Evolutionary conservation across 2,329 filamentous ascomycete genomes (phyloP), one percentile per base, ranked within the genome.

Genomic region (Neopestalotiopsis clavispora): DNA sequence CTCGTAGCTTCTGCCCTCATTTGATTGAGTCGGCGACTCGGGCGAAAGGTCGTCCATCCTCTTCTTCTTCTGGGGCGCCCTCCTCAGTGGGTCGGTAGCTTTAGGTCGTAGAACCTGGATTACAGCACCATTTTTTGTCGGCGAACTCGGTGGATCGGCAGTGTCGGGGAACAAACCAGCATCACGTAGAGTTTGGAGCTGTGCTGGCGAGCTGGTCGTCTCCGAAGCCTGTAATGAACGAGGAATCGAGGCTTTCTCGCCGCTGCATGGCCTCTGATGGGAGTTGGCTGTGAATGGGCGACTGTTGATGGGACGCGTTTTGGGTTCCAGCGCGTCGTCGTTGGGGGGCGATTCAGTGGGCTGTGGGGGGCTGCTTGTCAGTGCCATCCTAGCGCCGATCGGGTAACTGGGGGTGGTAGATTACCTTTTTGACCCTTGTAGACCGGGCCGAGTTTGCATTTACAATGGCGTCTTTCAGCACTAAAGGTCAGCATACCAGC

Each of bases 1-100:
- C 7, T 84, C 83, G 72, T 90, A 90, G 76, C 88, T 87, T 49
- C 87, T 84, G 61, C 82, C 86, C 59, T 85, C 83, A 71, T 90
- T 90, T 69, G 83, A 80, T 76, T 90, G 87, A 1, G 87, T 90
- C 1, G 85, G 84, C 10, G 86, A 87, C 68, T 85, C 83, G 12
- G 85, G 86, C n/a, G 76, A 78, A 40, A 28, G 45, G 40, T 28
- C 61, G 7, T 85, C 81, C 79, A 83, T 85, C 65, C 78, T 84
- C 69, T 71, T 70, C 9, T 84, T 80, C 79, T 83, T 85, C 65
- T 78, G 84, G 68, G 71, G 70, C 66, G 67, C 74, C 69, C 68
- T 73, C 68, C 66, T 57, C 49, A 61, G 65, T 10, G 66, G 65
- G 20, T 38, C 34, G 10, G 32, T 30, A 30, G 67, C 64, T 52